Evolutionary conservation across 176 grass and related monocot species (phyloP).

Genomic region (Phoenix roebelenii): DNA sequence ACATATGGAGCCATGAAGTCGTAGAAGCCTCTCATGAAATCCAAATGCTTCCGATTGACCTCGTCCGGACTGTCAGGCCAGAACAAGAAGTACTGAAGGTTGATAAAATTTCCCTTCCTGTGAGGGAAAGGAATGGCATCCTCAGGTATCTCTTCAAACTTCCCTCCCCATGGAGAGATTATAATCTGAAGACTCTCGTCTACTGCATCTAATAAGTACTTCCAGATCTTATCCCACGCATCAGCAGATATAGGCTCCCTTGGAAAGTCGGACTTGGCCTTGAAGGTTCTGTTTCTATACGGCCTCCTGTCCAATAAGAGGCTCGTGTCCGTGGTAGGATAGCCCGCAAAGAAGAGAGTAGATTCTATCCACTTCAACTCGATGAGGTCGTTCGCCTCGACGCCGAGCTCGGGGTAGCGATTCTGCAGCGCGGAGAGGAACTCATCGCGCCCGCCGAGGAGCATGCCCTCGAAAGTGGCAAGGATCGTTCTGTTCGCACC

Average conservation of each 20-base stretch:
- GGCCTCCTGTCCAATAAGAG: slow-evolving; percentile 31
- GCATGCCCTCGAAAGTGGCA: slow-evolving; percentile 16
- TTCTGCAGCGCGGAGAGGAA: slow-evolving; percentile 13
- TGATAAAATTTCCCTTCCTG: no score
- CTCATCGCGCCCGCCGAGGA: slow-evolving; percentile 14
- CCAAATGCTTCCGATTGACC: slow-evolving; percentile 15
- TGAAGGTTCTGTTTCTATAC: slow-evolving; percentile 32
- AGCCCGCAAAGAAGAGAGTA: slow-evolving; percentile 47
- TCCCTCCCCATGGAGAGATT: no score
- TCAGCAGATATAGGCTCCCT: slow-evolving; percentile 19
- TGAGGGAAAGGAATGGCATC: no score
- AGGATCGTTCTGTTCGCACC: no score
- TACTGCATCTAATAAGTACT: no score
- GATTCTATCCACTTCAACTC: slow-evolving; percentile 67
- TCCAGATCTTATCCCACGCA: slow-evolving; percentile 25
- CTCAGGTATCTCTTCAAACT: no score
- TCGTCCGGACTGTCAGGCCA: neutral
- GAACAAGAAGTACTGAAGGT: no score
- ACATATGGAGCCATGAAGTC: slow-evolving; percentile 32
- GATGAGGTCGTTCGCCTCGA: slow-evolving; percentile 25
- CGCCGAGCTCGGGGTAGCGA: slow-evolving; percentile 40
- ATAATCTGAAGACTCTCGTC: no score
- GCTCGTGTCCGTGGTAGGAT: slow-evolving; percentile 18
- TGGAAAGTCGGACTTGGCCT: slow-evolving; percentile 59
- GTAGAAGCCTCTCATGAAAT: slow-evolving; percentile 28